Evolutionary conservation across 768 basidiomycete species (phyloP).

Genomic region (Tubosaeta sp.): DNA sequence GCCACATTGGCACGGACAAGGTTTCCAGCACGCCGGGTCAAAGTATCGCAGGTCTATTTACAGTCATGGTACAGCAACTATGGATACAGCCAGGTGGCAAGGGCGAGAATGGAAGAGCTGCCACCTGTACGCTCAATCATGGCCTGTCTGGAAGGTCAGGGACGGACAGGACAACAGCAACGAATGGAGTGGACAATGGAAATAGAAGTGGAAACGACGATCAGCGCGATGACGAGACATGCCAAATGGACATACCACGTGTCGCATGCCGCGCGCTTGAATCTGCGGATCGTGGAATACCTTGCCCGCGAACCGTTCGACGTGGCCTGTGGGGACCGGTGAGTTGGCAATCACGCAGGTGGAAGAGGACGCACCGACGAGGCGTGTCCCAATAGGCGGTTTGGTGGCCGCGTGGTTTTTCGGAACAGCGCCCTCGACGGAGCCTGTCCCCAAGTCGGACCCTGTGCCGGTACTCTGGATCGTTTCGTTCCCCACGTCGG

Average conservation of each 20-base stretch:
- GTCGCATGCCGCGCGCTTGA: constrained; percentile 15
- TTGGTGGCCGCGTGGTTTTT: not conserved
- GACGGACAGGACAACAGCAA: not conserved
- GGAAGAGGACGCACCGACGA: constrained; percentile 5
- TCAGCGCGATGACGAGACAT: not conserved
- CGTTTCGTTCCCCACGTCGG: not conserved
- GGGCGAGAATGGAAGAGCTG: not conserved
- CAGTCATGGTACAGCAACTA: not conserved
- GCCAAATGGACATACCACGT: constrained; percentile 7
- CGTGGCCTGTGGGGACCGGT: constrained; percentile 2
- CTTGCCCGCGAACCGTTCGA: constrained; percentile 16
- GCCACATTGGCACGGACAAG: not conserved
- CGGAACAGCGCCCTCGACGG: not conserved
- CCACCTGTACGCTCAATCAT: not conserved
- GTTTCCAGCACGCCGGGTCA: not conserved
- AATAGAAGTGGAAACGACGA: not conserved
- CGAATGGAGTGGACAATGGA: too few species aligned
- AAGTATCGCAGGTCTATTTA: not conserved
- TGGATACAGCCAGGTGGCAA: not conserved
- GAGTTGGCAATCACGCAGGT: not conserved
- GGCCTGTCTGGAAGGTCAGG: not conserved
- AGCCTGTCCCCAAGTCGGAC: not conserved
- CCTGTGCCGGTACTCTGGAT: not conserved
- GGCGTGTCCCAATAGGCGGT: not conserved
- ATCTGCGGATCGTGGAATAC: constrained; percentile 18